Percentiles rank a stretch among this genome's conserved stretches.
Conservation (phyloP, 2,329 filamentous ascomycete genomes). For the Fusarium dlaminii region DNA sequence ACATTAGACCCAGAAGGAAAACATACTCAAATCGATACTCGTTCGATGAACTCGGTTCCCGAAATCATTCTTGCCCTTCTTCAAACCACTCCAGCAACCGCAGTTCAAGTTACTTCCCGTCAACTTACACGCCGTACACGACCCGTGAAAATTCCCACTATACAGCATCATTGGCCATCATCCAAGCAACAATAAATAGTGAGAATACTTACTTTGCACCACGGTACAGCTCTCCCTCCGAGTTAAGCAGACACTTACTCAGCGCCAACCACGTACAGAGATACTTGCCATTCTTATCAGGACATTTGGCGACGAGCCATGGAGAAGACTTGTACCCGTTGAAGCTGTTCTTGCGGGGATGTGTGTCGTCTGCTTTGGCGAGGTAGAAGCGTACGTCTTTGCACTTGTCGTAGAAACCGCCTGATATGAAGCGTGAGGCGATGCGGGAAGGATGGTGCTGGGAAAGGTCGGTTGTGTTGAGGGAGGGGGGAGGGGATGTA, state of each 20-base stretch:
- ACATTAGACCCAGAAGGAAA: fast-evolving
- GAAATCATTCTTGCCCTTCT: neutral
- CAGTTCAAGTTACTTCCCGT: neutral
- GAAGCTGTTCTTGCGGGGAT: neutral
- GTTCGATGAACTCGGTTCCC: neutral
- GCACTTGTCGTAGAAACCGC: conserved; percentile 24
- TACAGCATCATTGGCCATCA: neutral
- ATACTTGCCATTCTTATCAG: conserved; percentile 12
- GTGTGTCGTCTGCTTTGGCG: conserved; percentile 11
- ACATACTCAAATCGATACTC: conserved; percentile 18
- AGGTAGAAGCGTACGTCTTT: conserved; percentile 28
- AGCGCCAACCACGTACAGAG: conserved; percentile 27
- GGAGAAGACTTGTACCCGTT: conserved; percentile 21
- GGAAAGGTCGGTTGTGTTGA: neutral
- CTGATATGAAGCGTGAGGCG: neutral
- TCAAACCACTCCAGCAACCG: conserved; percentile 8
- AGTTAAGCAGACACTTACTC: conserved; percentile 28
- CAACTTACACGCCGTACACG: conserved; percentile 26
- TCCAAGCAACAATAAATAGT: neutral
- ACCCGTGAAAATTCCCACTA: conserved; percentile 21
- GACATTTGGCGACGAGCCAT: conserved; percentile 19
- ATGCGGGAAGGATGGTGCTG: neutral
- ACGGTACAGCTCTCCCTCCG: conserved; percentile 8
- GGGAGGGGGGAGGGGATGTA: neutral
- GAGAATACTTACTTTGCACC: neutral